Conservation (phyloP, 805 yeast species). For the Deakozyma indianensis region DNA sequence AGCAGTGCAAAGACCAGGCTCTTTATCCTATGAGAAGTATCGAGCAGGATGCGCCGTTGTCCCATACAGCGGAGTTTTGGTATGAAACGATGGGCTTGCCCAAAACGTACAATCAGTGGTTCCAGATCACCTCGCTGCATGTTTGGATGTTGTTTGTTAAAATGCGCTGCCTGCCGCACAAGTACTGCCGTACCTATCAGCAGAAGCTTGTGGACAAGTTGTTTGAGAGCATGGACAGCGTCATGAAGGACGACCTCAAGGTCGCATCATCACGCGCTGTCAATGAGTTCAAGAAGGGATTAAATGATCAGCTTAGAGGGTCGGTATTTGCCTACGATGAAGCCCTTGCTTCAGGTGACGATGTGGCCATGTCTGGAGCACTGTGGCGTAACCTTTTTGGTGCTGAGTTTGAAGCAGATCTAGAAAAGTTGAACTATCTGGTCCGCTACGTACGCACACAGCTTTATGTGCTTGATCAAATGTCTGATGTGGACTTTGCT, state of each 20-base stretch:
- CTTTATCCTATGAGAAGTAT: constrained; percentile 21
- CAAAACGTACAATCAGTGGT: constrained; percentile 88
- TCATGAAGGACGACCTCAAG: constrained; percentile 75
- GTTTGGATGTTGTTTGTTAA: constrained; percentile 89
- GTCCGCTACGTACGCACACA: constrained; percentile 87
- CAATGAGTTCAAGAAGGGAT: constrained; percentile 78
- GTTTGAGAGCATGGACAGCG: constrained; percentile 77
- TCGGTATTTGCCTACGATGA: constrained; percentile 85
- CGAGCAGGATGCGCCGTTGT: constrained; percentile 23
- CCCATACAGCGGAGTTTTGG: constrained; percentile 67
- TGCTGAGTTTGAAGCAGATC: constrained; percentile 67
- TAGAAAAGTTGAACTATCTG: constrained; percentile 71
- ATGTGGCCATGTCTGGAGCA: constrained; percentile 27
- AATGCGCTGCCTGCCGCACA: constrained; percentile 92
- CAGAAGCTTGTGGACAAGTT: constrained; percentile 82
- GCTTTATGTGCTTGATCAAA: constrained; percentile 68
- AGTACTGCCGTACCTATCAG: constrained; percentile 78
- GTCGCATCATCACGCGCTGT: constrained; percentile 69
- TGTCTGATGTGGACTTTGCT: constrained; percentile 87
- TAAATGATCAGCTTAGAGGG: constrained; percentile 82
- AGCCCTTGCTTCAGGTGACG: constrained; percentile 67
- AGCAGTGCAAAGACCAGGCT: constrained; percentile 77
- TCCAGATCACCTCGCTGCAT: constrained; percentile 79
- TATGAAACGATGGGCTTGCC: constrained; percentile 76
- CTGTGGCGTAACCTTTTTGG: constrained; percentile 71